Percentiles rank a stretch among this genome's conserved stretches.
These are phyloP conservation scores for Aspergillus hancockii DNA, from an alignment of 495 filamentous ascomycete species.

Conservation along the genomic window DNA sequence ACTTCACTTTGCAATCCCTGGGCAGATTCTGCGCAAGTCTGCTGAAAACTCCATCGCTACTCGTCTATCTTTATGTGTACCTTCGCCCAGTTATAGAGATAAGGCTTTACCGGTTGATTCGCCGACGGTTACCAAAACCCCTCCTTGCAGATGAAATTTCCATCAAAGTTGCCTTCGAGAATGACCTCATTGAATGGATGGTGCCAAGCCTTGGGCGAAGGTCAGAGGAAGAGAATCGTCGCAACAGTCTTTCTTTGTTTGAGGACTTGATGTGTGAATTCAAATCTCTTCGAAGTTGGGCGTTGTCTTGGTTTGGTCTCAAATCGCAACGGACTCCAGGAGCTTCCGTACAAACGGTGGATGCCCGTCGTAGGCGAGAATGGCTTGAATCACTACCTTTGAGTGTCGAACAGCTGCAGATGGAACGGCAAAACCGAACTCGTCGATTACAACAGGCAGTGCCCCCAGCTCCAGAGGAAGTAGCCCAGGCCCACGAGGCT, in stretches of 20 bases:
- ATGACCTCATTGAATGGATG: slow-evolving; percentile 51
- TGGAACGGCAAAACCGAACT: slow-evolving; percentile 29
- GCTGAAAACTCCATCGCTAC: slow-evolving; percentile 35
- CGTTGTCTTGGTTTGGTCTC: slow-evolving; percentile 35
- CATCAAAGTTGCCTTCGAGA: slow-evolving; percentile 46
- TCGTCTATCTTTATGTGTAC: slow-evolving; percentile 39
- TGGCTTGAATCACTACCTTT: slow-evolving; percentile 29
- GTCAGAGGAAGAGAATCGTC: slow-evolving; percentile 41
- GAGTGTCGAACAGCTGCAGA: slow-evolving; percentile 33
- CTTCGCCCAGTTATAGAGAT: slow-evolving; percentile 45
- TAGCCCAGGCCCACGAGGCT: neutral
- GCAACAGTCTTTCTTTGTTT: slow-evolving; percentile 39
- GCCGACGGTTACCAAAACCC: slow-evolving; percentile 47
- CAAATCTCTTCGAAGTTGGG: slow-evolving; percentile 31
- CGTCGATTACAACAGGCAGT: slow-evolving; percentile 10
- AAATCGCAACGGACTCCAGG: slow-evolving; percentile 16
- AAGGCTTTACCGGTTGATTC: slow-evolving; percentile 45
- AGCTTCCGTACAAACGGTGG: slow-evolving; percentile 17
- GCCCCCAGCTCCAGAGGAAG: slow-evolving; percentile 11
- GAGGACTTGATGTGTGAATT: slow-evolving; percentile 44
- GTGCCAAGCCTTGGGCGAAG: slow-evolving; percentile 45
- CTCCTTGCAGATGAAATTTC: slow-evolving; percentile 46
- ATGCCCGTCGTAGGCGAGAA: slow-evolving; percentile 22
- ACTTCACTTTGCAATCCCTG: slow-evolving; percentile 33
- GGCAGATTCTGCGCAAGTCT: slow-evolving; percentile 26